Conservation (phyloP, 306 rosid species). For the Pterocarpus macrocarpus region DNA sequence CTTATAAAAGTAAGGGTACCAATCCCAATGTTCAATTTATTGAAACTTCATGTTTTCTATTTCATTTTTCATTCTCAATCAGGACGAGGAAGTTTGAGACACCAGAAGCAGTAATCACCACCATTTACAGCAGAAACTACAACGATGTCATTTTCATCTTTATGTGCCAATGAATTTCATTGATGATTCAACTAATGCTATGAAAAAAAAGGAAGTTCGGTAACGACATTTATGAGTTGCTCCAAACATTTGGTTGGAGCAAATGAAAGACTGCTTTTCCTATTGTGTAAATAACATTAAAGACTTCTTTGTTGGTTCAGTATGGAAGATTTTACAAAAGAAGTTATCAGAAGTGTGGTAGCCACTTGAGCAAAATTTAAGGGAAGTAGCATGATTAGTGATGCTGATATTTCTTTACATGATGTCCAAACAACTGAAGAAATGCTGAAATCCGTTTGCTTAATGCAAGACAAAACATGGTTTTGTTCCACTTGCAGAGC, state of each 20-base stretch:
- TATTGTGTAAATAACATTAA: background rate
- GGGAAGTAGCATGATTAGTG: conserved; percentile 1
- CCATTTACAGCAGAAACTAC: too few species aligned
- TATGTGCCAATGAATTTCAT: too few species aligned
- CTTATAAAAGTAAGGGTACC: too few species aligned
- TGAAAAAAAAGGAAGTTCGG: too few species aligned
- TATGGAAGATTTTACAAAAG: conserved; percentile 5
- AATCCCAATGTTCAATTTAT: background rate
- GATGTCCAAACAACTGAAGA: conserved; percentile 6
- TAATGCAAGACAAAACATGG: conserved; percentile 11
- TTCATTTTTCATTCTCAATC: background rate
- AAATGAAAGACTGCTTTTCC: background rate
- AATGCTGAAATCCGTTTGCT: conserved; percentile 1
- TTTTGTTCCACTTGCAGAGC: background rate
- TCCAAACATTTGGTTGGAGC: too few species aligned
- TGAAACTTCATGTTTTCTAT: background rate
- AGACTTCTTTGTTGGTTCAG: background rate
- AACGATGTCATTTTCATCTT: too few species aligned
- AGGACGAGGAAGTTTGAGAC: background rate
- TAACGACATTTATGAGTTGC: too few species aligned
- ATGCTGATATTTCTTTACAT: conserved; percentile 21
- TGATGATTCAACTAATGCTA: too few species aligned
- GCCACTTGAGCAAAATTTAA: background rate
- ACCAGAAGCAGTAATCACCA: too few species aligned
- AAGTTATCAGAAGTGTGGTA: background rate